Percentiles rank a stretch among this genome's conserved stretches.
Evolutionary conservation across 83 land plant genomes (phyloP).

Genomic region (Larix sibirica): DNA sequence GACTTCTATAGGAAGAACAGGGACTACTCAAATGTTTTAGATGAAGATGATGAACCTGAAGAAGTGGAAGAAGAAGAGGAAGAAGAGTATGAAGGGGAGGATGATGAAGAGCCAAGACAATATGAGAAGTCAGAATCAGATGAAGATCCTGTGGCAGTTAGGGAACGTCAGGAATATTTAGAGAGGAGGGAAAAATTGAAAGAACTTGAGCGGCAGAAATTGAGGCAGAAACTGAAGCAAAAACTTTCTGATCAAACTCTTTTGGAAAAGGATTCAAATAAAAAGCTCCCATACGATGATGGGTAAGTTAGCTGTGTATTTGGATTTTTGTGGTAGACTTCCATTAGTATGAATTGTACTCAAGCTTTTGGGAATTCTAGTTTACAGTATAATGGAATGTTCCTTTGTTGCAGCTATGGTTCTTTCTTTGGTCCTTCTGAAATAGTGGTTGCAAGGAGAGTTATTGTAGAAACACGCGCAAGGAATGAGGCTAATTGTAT

Average conservation of each 20-base stretch:
- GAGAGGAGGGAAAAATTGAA: slow-evolving; percentile 10
- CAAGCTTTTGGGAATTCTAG: no score
- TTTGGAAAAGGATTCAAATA: not conserved
- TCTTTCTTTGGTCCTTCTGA: slow-evolving; percentile 93
- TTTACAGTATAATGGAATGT: no score
- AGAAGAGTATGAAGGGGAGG: not conserved
- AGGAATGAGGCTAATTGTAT: slow-evolving; percentile 53
- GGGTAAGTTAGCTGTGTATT: slow-evolving; percentile 1
- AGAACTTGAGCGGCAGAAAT: slow-evolving; percentile 8
- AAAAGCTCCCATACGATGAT: not conserved
- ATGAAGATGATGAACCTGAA: not conserved
- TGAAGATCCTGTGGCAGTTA: slow-evolving; percentile 9
- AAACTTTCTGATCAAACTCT: not conserved
- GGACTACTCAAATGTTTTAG: not conserved
- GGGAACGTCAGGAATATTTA: slow-evolving; percentile 1
- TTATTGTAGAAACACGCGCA: slow-evolving; percentile 77
- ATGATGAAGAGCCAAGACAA: not conserved
- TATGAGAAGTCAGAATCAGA: not conserved
- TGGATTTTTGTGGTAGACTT: not conserved
- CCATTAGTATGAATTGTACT: no score
- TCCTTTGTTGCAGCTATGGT: slow-evolving; percentile 56
- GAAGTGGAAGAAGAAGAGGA: not conserved
- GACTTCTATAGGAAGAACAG: no score
- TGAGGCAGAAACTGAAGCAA: not conserved
- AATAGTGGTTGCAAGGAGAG: slow-evolving; percentile 81